phyloP scores from a whole-genome alignment of 192 early-diverging fungal species.

The Linnemannia schmuckeri region DNA sequence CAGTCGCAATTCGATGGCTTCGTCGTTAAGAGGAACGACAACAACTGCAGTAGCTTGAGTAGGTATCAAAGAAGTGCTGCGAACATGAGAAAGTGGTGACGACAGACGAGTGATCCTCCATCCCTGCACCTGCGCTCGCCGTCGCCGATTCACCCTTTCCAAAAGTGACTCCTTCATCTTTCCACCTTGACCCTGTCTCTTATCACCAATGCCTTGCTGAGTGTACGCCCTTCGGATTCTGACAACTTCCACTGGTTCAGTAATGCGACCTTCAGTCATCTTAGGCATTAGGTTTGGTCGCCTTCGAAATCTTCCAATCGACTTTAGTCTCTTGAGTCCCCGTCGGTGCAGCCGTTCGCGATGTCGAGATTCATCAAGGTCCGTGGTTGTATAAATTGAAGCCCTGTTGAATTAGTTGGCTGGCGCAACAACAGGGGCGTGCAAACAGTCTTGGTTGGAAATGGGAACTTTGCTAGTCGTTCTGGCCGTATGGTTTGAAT shows the following conservation, averaged over 20 bases:
- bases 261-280: constrained; percentile 10
- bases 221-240: constrained; percentile 29
- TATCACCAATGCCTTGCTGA: background rate
- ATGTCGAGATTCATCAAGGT: constrained; percentile 9
- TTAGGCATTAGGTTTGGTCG: constrained; percentile 13
- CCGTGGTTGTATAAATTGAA: background rate
- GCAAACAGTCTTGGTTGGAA: background rate
- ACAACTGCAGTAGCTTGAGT: background rate
- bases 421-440: too few relatives aligned
- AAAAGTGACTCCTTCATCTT: background rate
- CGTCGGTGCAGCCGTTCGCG: constrained; percentile 12
- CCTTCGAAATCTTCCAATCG: constrained; percentile 12
- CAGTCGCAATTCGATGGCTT: background rate
- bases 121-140: constrained; percentile 3
- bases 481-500: background rate
- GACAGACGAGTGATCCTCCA: background rate
- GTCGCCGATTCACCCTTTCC: constrained; percentile 21
- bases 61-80: background rate
- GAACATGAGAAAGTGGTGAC: background rate
- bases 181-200: background rate
- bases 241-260: constrained; percentile 20
- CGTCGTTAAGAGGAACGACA: background rate
- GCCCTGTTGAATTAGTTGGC: background rate
- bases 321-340: constrained; percentile 11
- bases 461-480: background rate